Base-by-base conservation (phyloP, 495 filamentous ascomycete genomes). In the Penicillium diatomitis region DNA sequence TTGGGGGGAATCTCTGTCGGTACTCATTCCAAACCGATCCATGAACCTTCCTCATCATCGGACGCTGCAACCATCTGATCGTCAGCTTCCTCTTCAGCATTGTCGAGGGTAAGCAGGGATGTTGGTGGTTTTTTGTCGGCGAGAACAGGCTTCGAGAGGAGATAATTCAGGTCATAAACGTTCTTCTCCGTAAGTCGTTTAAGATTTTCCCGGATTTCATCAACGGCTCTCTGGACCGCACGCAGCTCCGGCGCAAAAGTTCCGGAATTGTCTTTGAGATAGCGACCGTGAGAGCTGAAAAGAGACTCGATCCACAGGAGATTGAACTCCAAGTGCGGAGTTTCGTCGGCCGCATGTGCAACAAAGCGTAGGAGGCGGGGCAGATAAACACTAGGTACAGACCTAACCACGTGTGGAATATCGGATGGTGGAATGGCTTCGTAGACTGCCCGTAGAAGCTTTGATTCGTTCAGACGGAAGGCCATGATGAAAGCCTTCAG, bases 401-500 rank as follows among this genome's bases (percentile, higher is more conserved):
- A 78, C 41, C 80, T 78, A 36, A 92, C 87, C 2, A 95, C 84
- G 41, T 92, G 78, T 9, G 76, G 50, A 49, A 98, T 87, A 56
- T 88, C 87, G 10, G 72, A 67, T 34, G 81, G 73, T 11, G 94
- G 90, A 35, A 88, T 86, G 2, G 78, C 74, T 69, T 91, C 87
- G 67, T 95, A 96, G 8, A 96, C 88, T 29, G 79, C 79, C 49
- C 83, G 82, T 43, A 95, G 79, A 28, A 97, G 73, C 42, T 78
- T 76, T 3, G 75, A 73, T 57, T 91, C 83, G 68, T 95, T 95
- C 36, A 98, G 78, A 1, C 92, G 86, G 75, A 98, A 97, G 1
- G 90, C 87, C 91, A 97, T 96, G 48, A 96, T 84, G 3, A 98
- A 71, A 2, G 92, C 92, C 67, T 89, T 95, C 33, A 96, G 75